These are phyloP conservation scores for Neurospora sp. DNA, from an alignment of 2,329 filamentous ascomycete species.

Conservation along the genomic window DNA sequence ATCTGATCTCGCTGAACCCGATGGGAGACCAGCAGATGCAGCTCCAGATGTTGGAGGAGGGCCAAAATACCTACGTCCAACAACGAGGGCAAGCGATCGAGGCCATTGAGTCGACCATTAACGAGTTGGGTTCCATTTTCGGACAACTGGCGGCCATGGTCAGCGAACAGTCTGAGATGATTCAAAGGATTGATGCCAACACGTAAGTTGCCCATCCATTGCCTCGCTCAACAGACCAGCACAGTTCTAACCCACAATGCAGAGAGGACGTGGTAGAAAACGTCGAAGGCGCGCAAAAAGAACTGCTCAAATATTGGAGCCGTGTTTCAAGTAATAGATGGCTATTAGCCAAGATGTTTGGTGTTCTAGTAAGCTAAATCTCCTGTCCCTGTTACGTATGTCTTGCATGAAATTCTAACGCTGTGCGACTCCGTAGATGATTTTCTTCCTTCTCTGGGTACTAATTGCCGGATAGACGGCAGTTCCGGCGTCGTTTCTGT, in stretches of 20 bases:
- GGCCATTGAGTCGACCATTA: slow-evolving; percentile 90
- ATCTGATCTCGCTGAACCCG: slow-evolving; percentile 77
- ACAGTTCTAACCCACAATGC: slow-evolving; percentile 3
- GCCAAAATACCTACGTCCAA: slow-evolving; percentile 81
- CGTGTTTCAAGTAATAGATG: slow-evolving; percentile 90
- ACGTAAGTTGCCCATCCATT: slow-evolving; percentile 11
- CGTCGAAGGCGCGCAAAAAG: slow-evolving; percentile 89
- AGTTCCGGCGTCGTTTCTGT: background rate
- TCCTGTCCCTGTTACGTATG: slow-evolving; percentile 28
- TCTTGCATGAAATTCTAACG: background rate
- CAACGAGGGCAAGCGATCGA: slow-evolving; percentile 93
- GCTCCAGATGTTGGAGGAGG: slow-evolving; percentile 87
- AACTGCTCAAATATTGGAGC: slow-evolving; percentile 94
- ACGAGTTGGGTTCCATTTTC: slow-evolving; percentile 70
- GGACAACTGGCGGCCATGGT: slow-evolving; percentile 95
- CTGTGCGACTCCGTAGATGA: slow-evolving; percentile 11
- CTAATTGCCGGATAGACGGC: slow-evolving; percentile 19
- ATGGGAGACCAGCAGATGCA: slow-evolving; percentile 62
- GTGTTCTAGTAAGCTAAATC: slow-evolving; percentile 64
- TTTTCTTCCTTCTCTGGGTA: slow-evolving; percentile 21
- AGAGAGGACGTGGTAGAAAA: slow-evolving; percentile 96
- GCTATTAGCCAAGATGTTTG: slow-evolving; percentile 82
- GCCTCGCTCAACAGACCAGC: background rate
- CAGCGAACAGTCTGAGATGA: slow-evolving; percentile 93
- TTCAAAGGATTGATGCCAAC: slow-evolving; percentile 93